Base-by-base conservation (phyloP, 2,329 filamentous ascomycete genomes). In the Chaetomiaceae sp. region DNA sequence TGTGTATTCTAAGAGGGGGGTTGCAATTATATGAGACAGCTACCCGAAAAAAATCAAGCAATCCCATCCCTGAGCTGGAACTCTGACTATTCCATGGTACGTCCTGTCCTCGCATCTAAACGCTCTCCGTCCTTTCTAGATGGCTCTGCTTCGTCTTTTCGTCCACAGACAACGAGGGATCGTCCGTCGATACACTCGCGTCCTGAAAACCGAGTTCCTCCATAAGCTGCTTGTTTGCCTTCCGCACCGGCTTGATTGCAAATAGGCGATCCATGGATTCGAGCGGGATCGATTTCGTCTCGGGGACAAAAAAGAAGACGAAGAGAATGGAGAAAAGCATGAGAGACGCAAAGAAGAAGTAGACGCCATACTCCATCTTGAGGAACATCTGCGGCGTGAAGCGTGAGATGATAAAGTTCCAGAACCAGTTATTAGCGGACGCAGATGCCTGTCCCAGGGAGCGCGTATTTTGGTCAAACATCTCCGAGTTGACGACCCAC, bases 401-500 rank as follows among this genome's bases (percentile, higher is more conserved):
- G 10, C 84, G 76, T 0, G 77, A 77, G 59, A 88, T 79, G 64
- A 88, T 75, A 66, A 88, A 87, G 67, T 87, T 88, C 73, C 74
- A 85, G 62, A 85, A 76, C 86, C 86, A 89, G 68, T 89, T 88
- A 69, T 80, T 85, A 2, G 81, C 81, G 0, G 85, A 81, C 0
- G 87, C 87, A 33, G 78, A 85, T 9, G 87, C 86, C 64, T 90
- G 86, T 1, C 85, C 86, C 0, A 90, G 75, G 0, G 82, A 81
- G 27, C 85, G 77, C 14, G 82, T 81, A 69, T 85, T 85, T 58
- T 82, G 79, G 62, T 86, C 80, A 67, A 89, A 90, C 75, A 90
- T 89, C 67, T 90, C 86, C 0, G 77, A 77, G 72, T 88, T 88
- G 64, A 87, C 71, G 20, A 90, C 85, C 87, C 87, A 90, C 0